Evolutionary conservation across 73 alveolate genomes (phyloP).

Genomic region (Paramecium sexaurelia): DNA sequence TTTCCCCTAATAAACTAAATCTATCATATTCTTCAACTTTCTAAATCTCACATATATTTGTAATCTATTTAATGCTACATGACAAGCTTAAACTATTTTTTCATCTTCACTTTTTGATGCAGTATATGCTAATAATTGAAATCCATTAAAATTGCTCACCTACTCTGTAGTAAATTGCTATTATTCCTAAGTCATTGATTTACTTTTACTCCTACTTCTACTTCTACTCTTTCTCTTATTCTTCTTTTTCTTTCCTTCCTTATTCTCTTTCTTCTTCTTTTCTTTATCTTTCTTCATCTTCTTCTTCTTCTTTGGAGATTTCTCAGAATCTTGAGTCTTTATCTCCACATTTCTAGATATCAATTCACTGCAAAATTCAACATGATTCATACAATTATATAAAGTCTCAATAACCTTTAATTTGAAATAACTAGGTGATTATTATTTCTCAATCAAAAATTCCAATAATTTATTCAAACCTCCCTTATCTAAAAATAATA

Average conservation of each 20-base stretch:
- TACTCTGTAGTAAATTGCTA: neutral
- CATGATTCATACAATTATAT: conserved; percentile 42
- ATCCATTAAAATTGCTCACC: conserved; percentile 13
- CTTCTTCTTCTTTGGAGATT: neutral
- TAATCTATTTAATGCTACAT: conserved; percentile 18
- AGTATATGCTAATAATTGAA: conserved; percentile 7
- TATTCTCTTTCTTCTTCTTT: conserved; percentile 24
- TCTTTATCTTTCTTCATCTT: conserved; percentile 1
- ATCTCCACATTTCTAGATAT: neutral
- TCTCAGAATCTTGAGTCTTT: neutral
- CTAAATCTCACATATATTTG: conserved; percentile 33
- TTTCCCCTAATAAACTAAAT: conserved; percentile 6
- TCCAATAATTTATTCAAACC: neutral
- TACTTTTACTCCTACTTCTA: neutral
- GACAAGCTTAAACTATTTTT: conserved; percentile 33
- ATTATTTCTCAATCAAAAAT: conserved; percentile 7
- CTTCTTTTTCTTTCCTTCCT: conserved; percentile 51
- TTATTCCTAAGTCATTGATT: neutral
- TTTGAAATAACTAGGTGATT: conserved; percentile 20
- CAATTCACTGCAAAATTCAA: conserved; percentile 38
- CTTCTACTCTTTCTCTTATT: conserved; percentile 24
- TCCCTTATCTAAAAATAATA: conserved; percentile 34
- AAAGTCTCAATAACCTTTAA: conserved; percentile 40
- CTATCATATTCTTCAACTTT: conserved; percentile 15
- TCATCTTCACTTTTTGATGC: conserved; percentile 28